Conservation (phyloP, 805 yeast genomes). For the Schizosaccharomyces octosporus region DNA sequence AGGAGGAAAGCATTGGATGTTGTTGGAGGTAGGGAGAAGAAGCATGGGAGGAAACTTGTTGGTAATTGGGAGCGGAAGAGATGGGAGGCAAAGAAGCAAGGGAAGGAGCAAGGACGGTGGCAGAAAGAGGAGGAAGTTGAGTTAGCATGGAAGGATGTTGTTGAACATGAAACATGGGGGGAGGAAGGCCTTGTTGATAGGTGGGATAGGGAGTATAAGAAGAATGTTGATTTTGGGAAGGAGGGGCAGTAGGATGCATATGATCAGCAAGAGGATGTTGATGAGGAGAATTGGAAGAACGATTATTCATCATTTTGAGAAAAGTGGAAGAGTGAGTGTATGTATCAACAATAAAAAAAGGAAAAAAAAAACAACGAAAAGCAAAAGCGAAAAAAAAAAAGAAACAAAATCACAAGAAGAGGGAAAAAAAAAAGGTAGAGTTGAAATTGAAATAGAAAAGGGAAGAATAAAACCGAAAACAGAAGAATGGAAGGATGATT, state of each 20-base stretch:
- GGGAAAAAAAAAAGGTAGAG: too few relatives aligned
- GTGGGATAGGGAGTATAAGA: background rate
- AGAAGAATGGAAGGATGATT: too few relatives aligned
- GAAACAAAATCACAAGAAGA: too few relatives aligned
- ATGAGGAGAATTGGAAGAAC: background rate
- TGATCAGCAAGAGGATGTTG: background rate
- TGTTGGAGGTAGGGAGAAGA: background rate
- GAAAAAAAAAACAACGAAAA: too few relatives aligned
- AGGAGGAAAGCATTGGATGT: background rate
- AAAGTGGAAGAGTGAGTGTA: too few relatives aligned
- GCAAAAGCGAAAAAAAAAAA: too few relatives aligned
- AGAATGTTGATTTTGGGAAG: background rate
- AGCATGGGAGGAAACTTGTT: constrained; percentile 10
- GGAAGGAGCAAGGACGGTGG: background rate
- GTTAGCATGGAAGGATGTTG: background rate
- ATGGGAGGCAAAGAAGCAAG: background rate
- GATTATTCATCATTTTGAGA: too few relatives aligned
- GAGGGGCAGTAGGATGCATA: background rate
- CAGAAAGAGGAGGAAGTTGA: background rate
- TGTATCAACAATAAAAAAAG: too few relatives aligned
- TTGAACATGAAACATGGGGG: background rate
- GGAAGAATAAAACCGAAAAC: too few relatives aligned
- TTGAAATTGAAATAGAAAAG: too few relatives aligned
- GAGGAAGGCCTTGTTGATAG: background rate
- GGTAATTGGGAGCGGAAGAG: background rate